Conservation (phyloP, 768 basidiomycete species). For the Boletus pseudo-olivaceus region DNA sequence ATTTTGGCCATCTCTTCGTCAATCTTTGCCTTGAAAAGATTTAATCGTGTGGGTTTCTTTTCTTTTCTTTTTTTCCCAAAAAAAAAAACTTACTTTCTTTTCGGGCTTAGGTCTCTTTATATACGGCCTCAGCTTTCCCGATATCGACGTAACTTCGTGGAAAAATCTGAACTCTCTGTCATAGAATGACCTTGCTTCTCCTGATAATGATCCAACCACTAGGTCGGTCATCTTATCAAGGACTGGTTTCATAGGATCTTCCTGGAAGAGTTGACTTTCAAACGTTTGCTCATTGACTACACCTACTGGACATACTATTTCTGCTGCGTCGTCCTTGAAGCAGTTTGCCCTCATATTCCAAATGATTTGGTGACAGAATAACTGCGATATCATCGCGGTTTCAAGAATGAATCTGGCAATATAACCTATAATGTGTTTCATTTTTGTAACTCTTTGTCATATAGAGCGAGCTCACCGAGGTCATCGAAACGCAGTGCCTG, state of each 20-base stretch:
- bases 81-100: conserved; percentile 67
- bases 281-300: not conserved
- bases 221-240: conserved; percentile 81
- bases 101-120: conserved; percentile 95
- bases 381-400: conserved; percentile 93
- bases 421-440: conserved; percentile 56
- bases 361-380: conserved; percentile 99
- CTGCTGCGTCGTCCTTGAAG: conserved; percentile 86
- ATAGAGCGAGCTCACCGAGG: conserved; percentile 51
- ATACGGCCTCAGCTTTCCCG: conserved; percentile 93
- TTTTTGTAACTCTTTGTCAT: not conserved
- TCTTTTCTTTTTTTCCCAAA: not conserved
- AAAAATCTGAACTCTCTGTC: conserved; percentile 96
- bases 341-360: conserved; percentile 99
- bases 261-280: conserved; percentile 42
- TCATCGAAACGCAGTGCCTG: conserved; percentile 92
- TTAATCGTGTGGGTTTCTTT: not conserved
- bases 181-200: conserved; percentile 85
- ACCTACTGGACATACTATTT: conserved; percentile 52
- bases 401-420: conserved; percentile 95
- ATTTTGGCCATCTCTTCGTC: conserved; percentile 99
- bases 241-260: conserved; percentile 94
- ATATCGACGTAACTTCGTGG: conserved; percentile 94
- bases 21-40: conserved; percentile 76
- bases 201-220: conserved; percentile 83